phyloP scores from a whole-genome alignment of 1,139 yeast species.

The Candida sp. region DNA sequence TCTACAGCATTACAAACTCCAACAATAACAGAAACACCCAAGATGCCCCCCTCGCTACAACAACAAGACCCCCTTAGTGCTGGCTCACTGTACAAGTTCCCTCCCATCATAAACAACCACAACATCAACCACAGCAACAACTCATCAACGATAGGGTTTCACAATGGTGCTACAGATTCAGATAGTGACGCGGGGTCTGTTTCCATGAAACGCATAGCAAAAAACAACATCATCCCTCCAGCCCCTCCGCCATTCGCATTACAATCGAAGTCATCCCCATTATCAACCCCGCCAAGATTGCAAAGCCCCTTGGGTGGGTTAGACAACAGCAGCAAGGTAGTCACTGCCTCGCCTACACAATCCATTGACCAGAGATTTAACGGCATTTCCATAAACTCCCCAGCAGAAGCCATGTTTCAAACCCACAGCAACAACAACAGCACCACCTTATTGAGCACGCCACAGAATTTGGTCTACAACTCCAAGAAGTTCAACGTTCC shows the following conservation, averaged over 20 bases:
- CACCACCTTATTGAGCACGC: background rate
- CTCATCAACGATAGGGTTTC: background rate
- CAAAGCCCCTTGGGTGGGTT: constrained; percentile 14
- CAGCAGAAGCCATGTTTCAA: constrained; percentile 8
- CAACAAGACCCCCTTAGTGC: constrained; percentile 6
- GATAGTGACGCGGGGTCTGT: constrained; percentile 4
- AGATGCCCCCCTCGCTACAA: constrained; percentile 12
- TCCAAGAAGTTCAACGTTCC: constrained; percentile 20
- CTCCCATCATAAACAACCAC: constrained; percentile 3
- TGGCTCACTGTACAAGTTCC: constrained; percentile 11
- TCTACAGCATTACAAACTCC: constrained; percentile 12
- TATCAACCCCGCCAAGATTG: constrained; percentile 15
- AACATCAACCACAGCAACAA: background rate
- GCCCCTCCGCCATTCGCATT: constrained; percentile 16
- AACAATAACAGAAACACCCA: constrained; percentile 15
- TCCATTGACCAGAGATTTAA: constrained; percentile 3
- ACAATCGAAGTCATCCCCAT: constrained; percentile 14
- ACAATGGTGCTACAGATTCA: constrained; percentile 1
- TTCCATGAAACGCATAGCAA: background rate
- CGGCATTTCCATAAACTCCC: constrained; percentile 9
- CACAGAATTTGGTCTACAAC: constrained; percentile 13
- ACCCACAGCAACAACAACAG: background rate
- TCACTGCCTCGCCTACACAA: background rate
- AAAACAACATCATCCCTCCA: constrained; percentile 9
- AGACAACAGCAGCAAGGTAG: background rate